Evolutionary conservation across 495 filamentous ascomycete genomes (phyloP), one percentile per base, ranked within the genome.

Genomic region (Xylaria bambusicola): DNA sequence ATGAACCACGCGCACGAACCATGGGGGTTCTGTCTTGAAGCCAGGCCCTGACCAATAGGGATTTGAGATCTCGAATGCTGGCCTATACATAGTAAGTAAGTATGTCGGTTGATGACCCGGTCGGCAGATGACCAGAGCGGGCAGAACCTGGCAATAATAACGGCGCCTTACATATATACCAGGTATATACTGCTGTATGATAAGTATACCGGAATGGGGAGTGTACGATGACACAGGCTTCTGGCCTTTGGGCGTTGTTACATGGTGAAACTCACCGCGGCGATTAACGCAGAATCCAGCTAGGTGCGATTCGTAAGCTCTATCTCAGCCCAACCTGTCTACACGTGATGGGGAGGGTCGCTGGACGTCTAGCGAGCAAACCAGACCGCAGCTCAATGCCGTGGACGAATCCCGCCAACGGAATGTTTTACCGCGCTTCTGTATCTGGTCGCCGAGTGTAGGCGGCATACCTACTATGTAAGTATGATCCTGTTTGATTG

Each of bases 41-140:
- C n/a, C n/a, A n/a, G n/a, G n/a, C n/a, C n/a, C n/a, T n/a, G n/a
- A n/a, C n/a, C n/a, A 42, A 54, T 44, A 42, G 38, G 51, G 51
- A 40, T 24, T n/a, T 54, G 20, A 44, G 52, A 54, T 54, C 52
- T 53, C 26, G n/a, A 44, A 20, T 54, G 52, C 24, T 23, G n/a
- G 26, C 21, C 10, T 26, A 8, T 33, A 33, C 29, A 5, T 33
- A 33, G 29, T 10, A 33, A 5, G 10, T 38, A 38, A 15, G 23
- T n/a, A 54, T 44, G 24, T 54, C 52, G 52, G 52, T 26, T 44
- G 15, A 15, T n/a, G 9, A 44, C 38, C 52, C 52, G 52, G 52
- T 53, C 52, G 26, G 52, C 20, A 52, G 15, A 41, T 35, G 18
- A 10, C 12, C 20, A 31, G 15, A 26, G 40, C 12, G 15, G 33